phyloP scores from a whole-genome alignment of 2,329 filamentous ascomycete species.

The Botrytis galanthina region DNA sequence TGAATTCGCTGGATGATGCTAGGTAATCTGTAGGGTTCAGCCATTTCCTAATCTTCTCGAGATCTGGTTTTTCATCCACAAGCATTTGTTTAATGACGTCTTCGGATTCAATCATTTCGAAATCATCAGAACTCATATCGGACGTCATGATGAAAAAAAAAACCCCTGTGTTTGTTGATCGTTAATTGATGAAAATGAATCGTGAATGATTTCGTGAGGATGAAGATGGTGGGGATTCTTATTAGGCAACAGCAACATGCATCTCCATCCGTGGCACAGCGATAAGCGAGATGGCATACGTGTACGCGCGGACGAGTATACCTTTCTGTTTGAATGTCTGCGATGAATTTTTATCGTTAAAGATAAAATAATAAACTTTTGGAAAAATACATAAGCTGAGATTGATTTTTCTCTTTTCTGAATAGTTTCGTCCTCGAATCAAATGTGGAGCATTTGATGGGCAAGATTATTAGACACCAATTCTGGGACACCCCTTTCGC shows the following conservation, averaged over 20 bases:
- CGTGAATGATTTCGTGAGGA: neutral
- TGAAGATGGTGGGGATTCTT: neutral
- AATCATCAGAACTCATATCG: neutral
- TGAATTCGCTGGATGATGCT: constrained; percentile 26
- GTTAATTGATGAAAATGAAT: neutral
- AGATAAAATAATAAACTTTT: neutral
- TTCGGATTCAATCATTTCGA: constrained; percentile 2
- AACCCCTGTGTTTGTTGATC: too few relatives aligned
- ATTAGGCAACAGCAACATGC: neutral
- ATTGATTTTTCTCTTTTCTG: neutral
- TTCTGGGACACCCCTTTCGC: neutral
- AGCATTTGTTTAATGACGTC: constrained; percentile 1
- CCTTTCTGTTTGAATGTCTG: neutral
- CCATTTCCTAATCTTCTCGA: constrained; percentile 17
- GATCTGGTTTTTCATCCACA: neutral
- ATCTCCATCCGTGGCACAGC: neutral
- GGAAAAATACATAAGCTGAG: neutral
- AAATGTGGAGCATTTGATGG: neutral
- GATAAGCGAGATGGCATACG: constrained; percentile 2
- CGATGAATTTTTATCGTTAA: neutral
- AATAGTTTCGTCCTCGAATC: neutral
- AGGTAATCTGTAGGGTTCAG: constrained; percentile 29
- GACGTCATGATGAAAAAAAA: neutral
- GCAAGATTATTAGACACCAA: neutral
- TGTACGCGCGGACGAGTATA: neutral